Evolutionary conservation across 2,329 filamentous ascomycete species (phyloP).

Genomic region (Nothopassalora personata): DNA sequence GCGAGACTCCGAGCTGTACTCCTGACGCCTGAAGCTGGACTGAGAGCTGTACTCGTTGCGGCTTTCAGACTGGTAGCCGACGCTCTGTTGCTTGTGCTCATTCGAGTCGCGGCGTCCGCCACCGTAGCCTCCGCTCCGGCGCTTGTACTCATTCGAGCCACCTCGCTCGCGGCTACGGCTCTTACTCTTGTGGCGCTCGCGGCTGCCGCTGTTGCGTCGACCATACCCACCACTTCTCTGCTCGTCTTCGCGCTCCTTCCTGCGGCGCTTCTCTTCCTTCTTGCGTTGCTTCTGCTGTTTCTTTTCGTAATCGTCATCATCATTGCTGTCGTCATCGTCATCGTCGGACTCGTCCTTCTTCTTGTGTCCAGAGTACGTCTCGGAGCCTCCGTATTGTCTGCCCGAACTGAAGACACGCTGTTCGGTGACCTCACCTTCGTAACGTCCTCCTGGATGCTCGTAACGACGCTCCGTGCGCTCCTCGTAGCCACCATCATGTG

Average conservation of each 20-base stretch:
- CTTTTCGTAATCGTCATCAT: constrained; percentile 37
- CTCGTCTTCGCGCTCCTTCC: constrained; percentile 24
- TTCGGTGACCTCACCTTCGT: constrained; percentile 37
- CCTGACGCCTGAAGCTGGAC: constrained; percentile 20
- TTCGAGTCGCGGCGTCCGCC: constrained; percentile 13
- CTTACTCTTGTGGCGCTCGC: not conserved
- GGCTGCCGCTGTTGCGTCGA: constrained; percentile 4
- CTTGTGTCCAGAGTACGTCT: constrained; percentile 27
- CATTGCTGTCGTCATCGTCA: constrained; percentile 28
- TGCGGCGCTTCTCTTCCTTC: constrained; percentile 33
- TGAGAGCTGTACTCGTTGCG: constrained; percentile 15
- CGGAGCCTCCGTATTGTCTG: constrained; percentile 23
- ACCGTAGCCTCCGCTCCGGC: constrained; percentile 5
- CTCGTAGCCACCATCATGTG: constrained; percentile 53
- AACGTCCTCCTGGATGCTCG: constrained; percentile 39
- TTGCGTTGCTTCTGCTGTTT: constrained; percentile 39
- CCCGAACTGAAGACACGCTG: constrained; percentile 22
- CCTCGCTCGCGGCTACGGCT: constrained; percentile 15
- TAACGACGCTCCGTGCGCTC: constrained; percentile 53
- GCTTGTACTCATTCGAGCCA: constrained; percentile 12
- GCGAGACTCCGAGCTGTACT: constrained; percentile 18
- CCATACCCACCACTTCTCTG: constrained; percentile 13
- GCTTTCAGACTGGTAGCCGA: constrained; percentile 11
- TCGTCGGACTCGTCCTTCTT: constrained; percentile 31
- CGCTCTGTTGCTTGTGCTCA: constrained; percentile 13